phyloP scores from a whole-genome alignment of 2,329 filamentous ascomycete genomes.

The Scedosporium apiospermum region DNA sequence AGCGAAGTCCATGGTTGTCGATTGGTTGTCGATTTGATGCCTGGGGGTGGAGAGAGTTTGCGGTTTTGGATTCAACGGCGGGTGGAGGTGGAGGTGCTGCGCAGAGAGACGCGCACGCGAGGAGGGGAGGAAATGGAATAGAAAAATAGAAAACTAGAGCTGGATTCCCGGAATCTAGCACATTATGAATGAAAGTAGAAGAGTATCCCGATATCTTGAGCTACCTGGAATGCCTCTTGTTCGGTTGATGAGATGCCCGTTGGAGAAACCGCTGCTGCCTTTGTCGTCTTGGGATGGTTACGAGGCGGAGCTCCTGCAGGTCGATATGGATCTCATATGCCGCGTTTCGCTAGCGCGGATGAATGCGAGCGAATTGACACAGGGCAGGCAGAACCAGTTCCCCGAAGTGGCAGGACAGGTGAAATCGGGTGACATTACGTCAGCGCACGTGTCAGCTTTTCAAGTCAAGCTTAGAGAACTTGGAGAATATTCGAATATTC shows the following conservation, averaged over 20 bases:
- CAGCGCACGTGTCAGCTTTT: not conserved
- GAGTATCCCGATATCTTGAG: not conserved
- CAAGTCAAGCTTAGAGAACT: not conserved
- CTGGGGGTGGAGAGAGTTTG: slow-evolving; percentile 7
- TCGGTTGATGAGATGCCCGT: not conserved
- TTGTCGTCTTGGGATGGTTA: not conserved
- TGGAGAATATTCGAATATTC: too few relatives aligned
- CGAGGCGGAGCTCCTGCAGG: not conserved
- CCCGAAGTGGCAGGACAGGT: too few relatives aligned
- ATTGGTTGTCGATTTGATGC: slow-evolving; percentile 25
- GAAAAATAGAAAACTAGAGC: not conserved
- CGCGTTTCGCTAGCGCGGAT: slow-evolving; percentile 1
- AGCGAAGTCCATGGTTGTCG: slow-evolving; percentile 72
- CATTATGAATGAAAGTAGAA: not conserved
- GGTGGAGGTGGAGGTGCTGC: not conserved
- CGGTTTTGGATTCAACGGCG: not conserved
- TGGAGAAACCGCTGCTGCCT: not conserved
- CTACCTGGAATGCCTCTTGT: not conserved
- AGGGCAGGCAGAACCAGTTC: not conserved
- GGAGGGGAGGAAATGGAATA: not conserved
- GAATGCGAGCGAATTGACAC: not conserved
- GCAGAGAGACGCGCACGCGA: not conserved
- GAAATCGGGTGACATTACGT: not conserved
- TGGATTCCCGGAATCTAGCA: not conserved
- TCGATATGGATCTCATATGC: not conserved